Base-by-base conservation (phyloP, 306 rosid species). In the Dryas alaskensis region DNA sequence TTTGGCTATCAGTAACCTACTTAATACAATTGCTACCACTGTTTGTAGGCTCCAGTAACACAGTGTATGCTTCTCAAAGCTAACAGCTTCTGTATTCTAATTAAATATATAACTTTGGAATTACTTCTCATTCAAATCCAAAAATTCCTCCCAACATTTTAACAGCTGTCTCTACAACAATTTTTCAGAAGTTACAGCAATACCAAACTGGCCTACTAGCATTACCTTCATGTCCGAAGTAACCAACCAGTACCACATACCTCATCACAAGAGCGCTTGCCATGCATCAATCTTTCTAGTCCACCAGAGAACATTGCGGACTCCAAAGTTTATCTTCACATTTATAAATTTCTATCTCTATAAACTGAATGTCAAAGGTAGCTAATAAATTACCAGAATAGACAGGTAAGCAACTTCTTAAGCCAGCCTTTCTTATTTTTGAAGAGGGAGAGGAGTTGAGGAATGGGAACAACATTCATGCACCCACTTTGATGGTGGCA, bases 401-500 rank as follows among this genome's bases (percentile, higher is more conserved):
- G 65, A 70, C 12, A 11, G 31, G 45, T 25, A 45, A 43, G 60
- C 16, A 74, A 27, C 51, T 62, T 47, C 39, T 11, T 54, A 55
- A 55, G 50, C 37, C 63, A 46, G 62, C 37, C 57, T 58, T 51
- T 54, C 62, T 47, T 61, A 47, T 64, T 42, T 53, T 47, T 53
- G 40, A 22, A 10, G 69, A 79, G 58, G 55, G 65, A 52, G 39
- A 25, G 57, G 19, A 71, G 46, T 64, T 65, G 11, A 45, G 67
- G 44, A 70, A 78, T 22, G 31, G 52, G 27, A 71, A 73, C 65
- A 47, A 40, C 65, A 43, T 46, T 77, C 75, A 86, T 51, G 83
- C 73, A 75, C 80, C 88, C 51, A 80, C 16, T 81, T 81, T 88
- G 76, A 79, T 75, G 61, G 90, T 86, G 27, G 96, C 58, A 67